Evolutionary conservation across 495 filamentous ascomycete species (phyloP), one percentile per base, ranked within the genome.

Genomic region (Daldinia concentrica): DNA sequence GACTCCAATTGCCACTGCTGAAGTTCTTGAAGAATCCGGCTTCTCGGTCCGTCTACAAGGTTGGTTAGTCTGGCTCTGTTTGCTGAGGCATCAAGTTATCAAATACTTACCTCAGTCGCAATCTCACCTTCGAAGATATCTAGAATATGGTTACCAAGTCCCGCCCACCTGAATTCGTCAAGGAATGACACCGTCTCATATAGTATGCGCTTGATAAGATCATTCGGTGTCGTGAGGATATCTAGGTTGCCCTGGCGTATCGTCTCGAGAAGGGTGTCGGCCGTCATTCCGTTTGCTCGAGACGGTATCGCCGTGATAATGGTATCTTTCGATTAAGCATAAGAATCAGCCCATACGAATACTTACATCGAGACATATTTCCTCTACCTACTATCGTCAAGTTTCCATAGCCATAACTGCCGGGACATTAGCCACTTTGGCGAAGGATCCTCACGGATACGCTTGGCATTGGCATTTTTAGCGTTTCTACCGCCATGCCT

Each of bases 211-310:
- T 48, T 48, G 11, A 48, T 48, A 19, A 48, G 43, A 11, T 48
- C 43, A 11, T 48, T 48, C 43, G 43, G 43, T 1, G 43, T 48
- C 17, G 19, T 48, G 19, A 48, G 43, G 19, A 48, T 11, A 22
- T 48, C 43, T 3, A 48, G 43, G 43, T 48, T 48, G 0, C 43
- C 43, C 19, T 48, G 43, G 3, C 43, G 43, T 11, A 48, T 48
- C 8, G 43, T 48, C 43, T 48, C 43, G 43, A 48, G 43, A 24
- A 48, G 43, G 43, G 43, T 48, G 1, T 48, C 43, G 43, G 43
- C 43, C 43, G 43, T 48, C 43, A 48, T 48, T 48, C 43, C 43
- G 19, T 48, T 48, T 48, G 43, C 43, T 48, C 43, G 43, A 48
- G 43, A 48, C 19, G 43, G 43, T 24, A 48, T 48, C 19, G 43